Evolutionary conservation across 148 eudicot genomes (phyloP), one percentile per base, ranked within the genome.

Genomic region (Rhododendron williamsianum): DNA sequence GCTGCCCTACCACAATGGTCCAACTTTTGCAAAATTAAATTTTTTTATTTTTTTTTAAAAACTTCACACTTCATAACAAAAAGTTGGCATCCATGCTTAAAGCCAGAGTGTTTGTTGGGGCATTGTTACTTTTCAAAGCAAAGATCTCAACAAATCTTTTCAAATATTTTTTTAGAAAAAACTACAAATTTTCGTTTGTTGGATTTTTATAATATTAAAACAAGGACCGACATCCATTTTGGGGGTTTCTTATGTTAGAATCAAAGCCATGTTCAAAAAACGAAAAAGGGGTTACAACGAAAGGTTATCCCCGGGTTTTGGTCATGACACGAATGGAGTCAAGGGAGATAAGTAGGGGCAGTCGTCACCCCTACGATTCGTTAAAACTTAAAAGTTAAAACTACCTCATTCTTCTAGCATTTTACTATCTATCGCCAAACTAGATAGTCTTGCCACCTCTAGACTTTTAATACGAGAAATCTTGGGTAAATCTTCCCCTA

Each of bases 101-200:
- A 56, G 51, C 72, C 73, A 35, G 71, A 18, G 83, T 56, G 82
- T 79, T 79, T 48, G 82, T 81, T 81, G 67, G 69, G 83, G 48
- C 48, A 81, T 18, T 54, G 69, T 80, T 54, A 51, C 65, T 51
- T 80, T 51, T 52, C 83, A 33, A 52, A 56, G 41, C 67, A 56
- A 81, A 54, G 67, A 56, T 81, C 15, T 33, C 25, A 52, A 33
- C 69, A 52, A 35, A 81, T 18, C 56, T 43, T 8, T 35, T 35
- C 12, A 35, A 49, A 0, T 23, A 8, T 10, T 4, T 27, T 27
- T 35, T 30, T 25, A 25, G 21, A 35, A 8, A 81, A 18, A 1
- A 54, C 69, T 51, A 52, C 43, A 16, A 52, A 54, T 80, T 80
- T 4, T 80, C 7, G 13, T 35, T 4, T 27, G 12, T 18, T 30